phyloP scores from a whole-genome alignment of 371 early-diverging fungal species.

The Entomophthora muscae region DNA sequence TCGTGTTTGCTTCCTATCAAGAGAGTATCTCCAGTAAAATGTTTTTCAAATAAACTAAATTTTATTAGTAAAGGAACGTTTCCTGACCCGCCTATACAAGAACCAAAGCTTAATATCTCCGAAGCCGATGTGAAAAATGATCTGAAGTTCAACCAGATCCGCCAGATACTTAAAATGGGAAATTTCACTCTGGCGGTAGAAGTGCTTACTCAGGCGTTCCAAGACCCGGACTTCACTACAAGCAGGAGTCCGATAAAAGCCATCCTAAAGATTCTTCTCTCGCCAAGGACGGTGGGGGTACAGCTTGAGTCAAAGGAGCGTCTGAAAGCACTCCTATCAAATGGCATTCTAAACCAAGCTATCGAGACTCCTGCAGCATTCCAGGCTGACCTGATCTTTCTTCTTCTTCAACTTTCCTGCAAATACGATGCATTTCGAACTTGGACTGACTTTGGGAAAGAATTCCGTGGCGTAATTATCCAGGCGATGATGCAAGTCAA shows the following conservation, averaged over 20 bases:
- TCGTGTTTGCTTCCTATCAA: too few relatives aligned
- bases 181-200: neutral
- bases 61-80: too few relatives aligned
- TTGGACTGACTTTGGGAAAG: neutral
- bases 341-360: neutral
- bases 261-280: neutral
- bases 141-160: too few relatives aligned
- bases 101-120: too few relatives aligned
- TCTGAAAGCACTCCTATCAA: neutral
- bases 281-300: neutral
- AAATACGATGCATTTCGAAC: neutral
- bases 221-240: neutral
- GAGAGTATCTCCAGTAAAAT: too few relatives aligned
- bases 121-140: too few relatives aligned
- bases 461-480: neutral
- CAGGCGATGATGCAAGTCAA: neutral
- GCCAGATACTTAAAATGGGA: neutral
- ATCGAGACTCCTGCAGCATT: neutral
- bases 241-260: neutral
- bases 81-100: too few relatives aligned
- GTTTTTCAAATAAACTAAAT: too few relatives aligned
- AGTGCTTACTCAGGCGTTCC: neutral
- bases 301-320: neutral
- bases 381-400: neutral
- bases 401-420: neutral